phyloP scores from a whole-genome alignment of 768 basidiomycete species.

The Boletus sp. region DNA sequence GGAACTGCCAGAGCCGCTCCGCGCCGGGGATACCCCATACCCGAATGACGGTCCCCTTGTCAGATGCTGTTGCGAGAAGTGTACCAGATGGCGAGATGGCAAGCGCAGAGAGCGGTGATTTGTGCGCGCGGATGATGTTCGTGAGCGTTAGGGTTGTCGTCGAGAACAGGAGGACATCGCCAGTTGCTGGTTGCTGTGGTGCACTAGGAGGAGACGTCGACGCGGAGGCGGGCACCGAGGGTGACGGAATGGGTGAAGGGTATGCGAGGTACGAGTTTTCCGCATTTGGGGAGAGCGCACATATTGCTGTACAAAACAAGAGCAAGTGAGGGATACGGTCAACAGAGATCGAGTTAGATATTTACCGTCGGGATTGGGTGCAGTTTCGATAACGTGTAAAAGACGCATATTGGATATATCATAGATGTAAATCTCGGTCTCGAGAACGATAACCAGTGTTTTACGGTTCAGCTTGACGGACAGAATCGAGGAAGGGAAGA shows the following conservation, averaged over 20 bases:
- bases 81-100: conserved; percentile 84
- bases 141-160: conserved; percentile 87
- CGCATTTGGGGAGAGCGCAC: conserved; percentile 89
- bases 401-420: conserved; percentile 99
- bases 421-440: conserved; percentile 98
- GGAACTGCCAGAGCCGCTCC: conserved; percentile 93
- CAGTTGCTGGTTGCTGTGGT: conserved; percentile 45
- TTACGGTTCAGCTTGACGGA: conserved; percentile 98
- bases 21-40: conserved; percentile 90
- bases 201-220: conserved; percentile 38
- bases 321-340: background rate
- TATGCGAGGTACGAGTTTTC: conserved; percentile 95
- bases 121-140: conserved; percentile 97
- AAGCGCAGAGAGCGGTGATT: conserved; percentile 84
- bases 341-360: background rate
- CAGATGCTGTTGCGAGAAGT: conserved; percentile 87
- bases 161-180: conserved; percentile 93
- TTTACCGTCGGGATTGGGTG: conserved; percentile 90
- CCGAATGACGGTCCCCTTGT: conserved; percentile 95
- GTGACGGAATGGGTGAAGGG: conserved; percentile 89
- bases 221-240: conserved; percentile 52
- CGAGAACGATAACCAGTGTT: conserved; percentile 92
- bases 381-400: conserved; percentile 95
- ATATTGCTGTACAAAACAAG: conserved; percentile 63
- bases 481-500: conserved; percentile 95